Evolutionary conservation across 192 early-diverging fungal genomes (phyloP).

Genomic region (Umbelopsis vinacea): DNA sequence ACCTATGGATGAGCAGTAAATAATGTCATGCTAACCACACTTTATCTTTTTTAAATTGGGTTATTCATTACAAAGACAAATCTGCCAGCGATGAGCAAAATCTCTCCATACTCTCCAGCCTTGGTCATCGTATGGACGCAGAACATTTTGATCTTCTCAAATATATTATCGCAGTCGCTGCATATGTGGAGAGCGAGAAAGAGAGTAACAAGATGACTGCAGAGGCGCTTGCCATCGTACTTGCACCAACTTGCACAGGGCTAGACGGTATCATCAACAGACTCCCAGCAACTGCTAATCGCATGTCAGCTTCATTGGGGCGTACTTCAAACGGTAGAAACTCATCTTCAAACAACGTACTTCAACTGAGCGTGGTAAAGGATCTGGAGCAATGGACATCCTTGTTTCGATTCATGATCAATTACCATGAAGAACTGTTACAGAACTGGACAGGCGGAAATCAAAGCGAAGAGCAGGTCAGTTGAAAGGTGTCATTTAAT

Average conservation of each 20-base stretch:
- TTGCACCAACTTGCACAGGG: constrained; percentile 12
- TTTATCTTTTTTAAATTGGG: not conserved
- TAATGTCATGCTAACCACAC: not conserved
- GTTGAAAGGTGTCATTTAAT: not conserved
- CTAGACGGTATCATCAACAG: constrained; percentile 4
- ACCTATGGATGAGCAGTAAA: not conserved
- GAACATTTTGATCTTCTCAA: constrained; percentile 9
- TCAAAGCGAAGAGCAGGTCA: not conserved
- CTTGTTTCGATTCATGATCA: constrained; percentile 16
- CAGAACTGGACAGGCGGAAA: not conserved
- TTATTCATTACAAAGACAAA: not conserved
- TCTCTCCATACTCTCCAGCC: not conserved
- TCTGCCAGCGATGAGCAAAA: constrained; percentile 11
- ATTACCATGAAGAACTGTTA: not conserved
- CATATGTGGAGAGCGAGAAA: constrained; percentile 3
- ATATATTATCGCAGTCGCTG: constrained; percentile 5
- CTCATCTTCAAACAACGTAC: not conserved
- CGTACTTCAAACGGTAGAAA: not conserved
- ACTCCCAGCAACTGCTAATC: not conserved
- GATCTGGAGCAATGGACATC: constrained; percentile 14
- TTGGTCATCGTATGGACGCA: constrained; percentile 9
- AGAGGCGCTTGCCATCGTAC: constrained; percentile 4
- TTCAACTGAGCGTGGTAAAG: not conserved
- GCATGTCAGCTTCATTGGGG: not conserved
- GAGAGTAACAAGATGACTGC: constrained; percentile 8